phyloP scores from a whole-genome alignment of 2,329 filamentous ascomycete species.

The Stachybotrys echinatus region DNA sequence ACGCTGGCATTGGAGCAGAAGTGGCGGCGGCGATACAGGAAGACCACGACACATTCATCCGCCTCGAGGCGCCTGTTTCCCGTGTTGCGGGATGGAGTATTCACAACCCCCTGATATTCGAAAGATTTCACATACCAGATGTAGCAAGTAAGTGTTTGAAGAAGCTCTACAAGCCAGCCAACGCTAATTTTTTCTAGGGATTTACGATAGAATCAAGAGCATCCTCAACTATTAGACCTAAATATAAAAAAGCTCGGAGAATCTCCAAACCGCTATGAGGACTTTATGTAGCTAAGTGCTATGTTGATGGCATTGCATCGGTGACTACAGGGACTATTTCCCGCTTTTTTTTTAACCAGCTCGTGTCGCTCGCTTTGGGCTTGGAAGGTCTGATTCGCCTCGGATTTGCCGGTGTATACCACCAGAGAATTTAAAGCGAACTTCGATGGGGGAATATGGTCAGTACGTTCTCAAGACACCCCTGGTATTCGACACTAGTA shows the following conservation, averaged over 20 bases:
- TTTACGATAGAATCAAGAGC: constrained; percentile 67
- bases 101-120: constrained; percentile 73
- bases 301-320: too few relatives aligned
- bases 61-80: constrained; percentile 78
- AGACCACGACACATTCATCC: constrained; percentile 66
- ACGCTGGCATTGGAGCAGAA: constrained; percentile 83
- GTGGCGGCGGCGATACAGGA: constrained; percentile 86
- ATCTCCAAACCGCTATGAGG: too few relatives aligned
- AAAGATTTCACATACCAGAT: constrained; percentile 78
- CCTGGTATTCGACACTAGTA: too few relatives aligned
- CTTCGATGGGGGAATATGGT: too few relatives aligned
- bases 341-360: too few relatives aligned
- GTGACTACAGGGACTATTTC: too few relatives aligned
- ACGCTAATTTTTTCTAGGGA: constrained; percentile 39
- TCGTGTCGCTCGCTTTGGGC: too few relatives aligned
- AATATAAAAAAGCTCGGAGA: background rate
- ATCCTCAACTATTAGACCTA: constrained; percentile 56
- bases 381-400: too few relatives aligned
- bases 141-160: constrained; percentile 65
- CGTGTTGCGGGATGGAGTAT: constrained; percentile 88
- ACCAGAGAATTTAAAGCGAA: too few relatives aligned
- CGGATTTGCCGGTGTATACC: too few relatives aligned
- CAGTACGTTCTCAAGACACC: too few relatives aligned
- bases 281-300: too few relatives aligned
- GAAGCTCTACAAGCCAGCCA: background rate